Evolutionary conservation across 2,329 filamentous ascomycete species (phyloP).

Genomic region (Diaporthe amygdali): DNA sequence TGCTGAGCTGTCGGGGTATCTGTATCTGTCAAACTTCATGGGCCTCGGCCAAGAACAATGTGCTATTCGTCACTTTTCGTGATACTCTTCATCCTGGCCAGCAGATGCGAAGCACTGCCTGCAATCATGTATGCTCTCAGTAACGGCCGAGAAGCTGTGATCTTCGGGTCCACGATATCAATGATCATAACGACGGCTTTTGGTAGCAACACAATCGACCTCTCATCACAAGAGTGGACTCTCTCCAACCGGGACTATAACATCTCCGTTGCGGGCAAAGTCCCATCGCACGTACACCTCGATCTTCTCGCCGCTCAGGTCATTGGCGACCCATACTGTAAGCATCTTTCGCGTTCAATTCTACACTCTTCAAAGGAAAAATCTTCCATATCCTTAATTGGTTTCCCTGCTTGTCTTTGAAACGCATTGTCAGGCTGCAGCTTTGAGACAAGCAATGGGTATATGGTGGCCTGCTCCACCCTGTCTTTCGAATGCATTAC

Average conservation of each 20-base stretch:
- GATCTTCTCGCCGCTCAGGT: slow-evolving; percentile 59
- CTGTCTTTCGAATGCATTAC: too few species aligned
- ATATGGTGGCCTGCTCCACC: too few species aligned
- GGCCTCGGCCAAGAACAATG: not conserved
- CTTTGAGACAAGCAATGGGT: too few species aligned
- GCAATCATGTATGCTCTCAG: not conserved
- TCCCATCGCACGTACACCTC: slow-evolving; percentile 65
- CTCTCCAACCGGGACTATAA: slow-evolving; percentile 50
- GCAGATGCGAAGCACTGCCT: not conserved
- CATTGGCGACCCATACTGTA: slow-evolving; percentile 53
- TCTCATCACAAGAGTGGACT: slow-evolving; percentile 48
- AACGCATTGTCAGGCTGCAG: too few species aligned
- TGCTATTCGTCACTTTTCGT: not conserved
- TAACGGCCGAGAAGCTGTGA: not conserved
- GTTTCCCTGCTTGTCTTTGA: too few species aligned
- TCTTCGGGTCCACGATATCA: not conserved
- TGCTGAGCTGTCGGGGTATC: not conserved
- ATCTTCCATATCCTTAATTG: too few species aligned
- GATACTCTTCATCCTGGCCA: not conserved
- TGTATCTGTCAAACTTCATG: not conserved
- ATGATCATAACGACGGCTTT: not conserved
- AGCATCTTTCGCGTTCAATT: too few species aligned
- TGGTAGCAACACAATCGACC: slow-evolving; percentile 41
- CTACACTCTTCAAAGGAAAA: too few species aligned
- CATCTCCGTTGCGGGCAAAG: slow-evolving; percentile 56